Conservation (phyloP, 345 rosid species). For the Euclidium syriacum region DNA sequence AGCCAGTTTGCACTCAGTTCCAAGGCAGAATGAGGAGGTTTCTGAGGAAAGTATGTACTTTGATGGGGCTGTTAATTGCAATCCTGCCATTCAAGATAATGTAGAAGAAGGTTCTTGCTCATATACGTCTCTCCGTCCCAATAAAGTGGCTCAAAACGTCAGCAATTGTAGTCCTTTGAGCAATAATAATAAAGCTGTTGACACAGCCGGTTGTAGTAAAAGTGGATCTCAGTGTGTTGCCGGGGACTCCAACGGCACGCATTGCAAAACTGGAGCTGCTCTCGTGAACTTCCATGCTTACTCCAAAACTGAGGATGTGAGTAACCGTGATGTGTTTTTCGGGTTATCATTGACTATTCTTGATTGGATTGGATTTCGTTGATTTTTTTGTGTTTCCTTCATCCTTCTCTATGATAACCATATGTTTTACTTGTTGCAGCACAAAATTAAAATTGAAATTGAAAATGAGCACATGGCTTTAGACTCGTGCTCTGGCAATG, state of each 20-base stretch:
- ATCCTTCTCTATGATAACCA: constrained; percentile 2
- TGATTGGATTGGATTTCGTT: background rate
- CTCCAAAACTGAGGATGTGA: constrained; percentile 40
- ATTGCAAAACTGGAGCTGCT: constrained; percentile 30
- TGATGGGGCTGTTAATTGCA: constrained; percentile 34
- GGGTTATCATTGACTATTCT: constrained; percentile 1
- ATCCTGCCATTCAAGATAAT: constrained; percentile 37
- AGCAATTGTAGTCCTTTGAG: constrained; percentile 37
- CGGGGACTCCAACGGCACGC: constrained; percentile 38
- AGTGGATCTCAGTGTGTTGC: constrained; percentile 46
- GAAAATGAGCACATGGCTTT: constrained; percentile 45
- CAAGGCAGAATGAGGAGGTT: constrained; percentile 37
- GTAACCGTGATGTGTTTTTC: constrained; percentile 24
- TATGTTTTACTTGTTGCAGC: constrained; percentile 41
- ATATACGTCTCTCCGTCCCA: constrained; percentile 39
- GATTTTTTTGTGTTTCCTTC: background rate
- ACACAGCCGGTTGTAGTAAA: constrained; percentile 36
- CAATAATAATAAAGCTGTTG: constrained; percentile 31
- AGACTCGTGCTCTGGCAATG: constrained; percentile 32
- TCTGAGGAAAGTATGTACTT: constrained; percentile 49
- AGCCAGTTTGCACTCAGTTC: constrained; percentile 22
- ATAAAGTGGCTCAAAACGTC: constrained; percentile 32
- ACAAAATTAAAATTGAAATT: constrained; percentile 47
- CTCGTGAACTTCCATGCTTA: constrained; percentile 38
- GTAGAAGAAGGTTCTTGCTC: constrained; percentile 72